These are phyloP conservation scores for Candida ficus DNA, from an alignment of 805 yeast genomes.

Conservation along the genomic window DNA sequence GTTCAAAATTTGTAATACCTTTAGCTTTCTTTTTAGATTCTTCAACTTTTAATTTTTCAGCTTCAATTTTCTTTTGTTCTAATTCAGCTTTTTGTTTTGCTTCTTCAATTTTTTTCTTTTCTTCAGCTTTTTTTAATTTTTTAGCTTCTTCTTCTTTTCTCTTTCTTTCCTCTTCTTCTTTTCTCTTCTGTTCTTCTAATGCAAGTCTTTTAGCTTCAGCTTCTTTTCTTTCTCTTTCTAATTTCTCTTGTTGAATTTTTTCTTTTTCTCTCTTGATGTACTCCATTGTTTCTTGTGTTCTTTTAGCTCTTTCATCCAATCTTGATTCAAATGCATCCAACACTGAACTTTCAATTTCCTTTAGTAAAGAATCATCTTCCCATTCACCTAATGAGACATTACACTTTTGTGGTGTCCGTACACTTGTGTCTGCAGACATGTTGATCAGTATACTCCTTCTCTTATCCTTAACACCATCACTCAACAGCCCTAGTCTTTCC, in stretches of 20 bases:
- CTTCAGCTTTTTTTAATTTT: constrained; percentile 11
- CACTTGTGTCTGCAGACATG: neutral
- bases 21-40: constrained; percentile 17
- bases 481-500: constrained; percentile 12
- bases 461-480: neutral
- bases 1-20: constrained; percentile 30
- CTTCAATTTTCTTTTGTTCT: constrained; percentile 13
- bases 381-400: too few relatives aligned
- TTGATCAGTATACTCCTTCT: neutral
- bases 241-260: constrained; percentile 12
- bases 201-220: constrained; percentile 12
- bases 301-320: constrained; percentile 10
- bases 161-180: constrained; percentile 13
- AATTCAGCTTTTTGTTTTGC: constrained; percentile 13
- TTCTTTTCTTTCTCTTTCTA: constrained; percentile 8
- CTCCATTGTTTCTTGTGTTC: constrained; percentile 14
- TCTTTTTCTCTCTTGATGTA: constrained; percentile 13
- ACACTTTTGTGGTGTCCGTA: too few relatives aligned
- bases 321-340: neutral
- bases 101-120: constrained; percentile 22
- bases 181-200: constrained; percentile 10
- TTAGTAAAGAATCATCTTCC: constrained; percentile 9
- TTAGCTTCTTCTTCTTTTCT: constrained; percentile 12
- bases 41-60: constrained; percentile 9
- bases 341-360: constrained; percentile 10